Evolutionary conservation across 345 rosid genomes (phyloP).

Genomic region (Bruguiera parviflora): DNA sequence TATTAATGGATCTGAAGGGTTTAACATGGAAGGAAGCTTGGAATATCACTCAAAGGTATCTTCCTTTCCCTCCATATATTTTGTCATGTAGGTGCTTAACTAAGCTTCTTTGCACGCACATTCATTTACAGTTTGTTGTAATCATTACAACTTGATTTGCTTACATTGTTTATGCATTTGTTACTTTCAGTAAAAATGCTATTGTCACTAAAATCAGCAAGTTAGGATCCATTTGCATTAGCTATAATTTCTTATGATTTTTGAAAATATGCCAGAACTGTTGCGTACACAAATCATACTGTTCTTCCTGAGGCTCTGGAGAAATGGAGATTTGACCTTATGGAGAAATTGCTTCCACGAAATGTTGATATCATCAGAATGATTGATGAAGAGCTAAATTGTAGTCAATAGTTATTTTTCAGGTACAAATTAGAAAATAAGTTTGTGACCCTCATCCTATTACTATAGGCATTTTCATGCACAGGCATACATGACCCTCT

Average conservation of each 20-base stretch:
- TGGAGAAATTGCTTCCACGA: conserved; percentile 50
- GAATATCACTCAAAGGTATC: conserved; percentile 44
- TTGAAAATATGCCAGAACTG: conserved; percentile 32
- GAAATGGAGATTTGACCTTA: conserved; percentile 50
- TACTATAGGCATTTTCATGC: not conserved
- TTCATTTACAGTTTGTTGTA: too few species aligned
- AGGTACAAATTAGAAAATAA: not conserved
- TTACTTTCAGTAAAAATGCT: not conserved
- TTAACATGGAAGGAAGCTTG: conserved; percentile 51
- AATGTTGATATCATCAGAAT: conserved; percentile 47
- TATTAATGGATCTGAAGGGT: conserved; percentile 44
- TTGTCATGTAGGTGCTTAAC: too few species aligned
- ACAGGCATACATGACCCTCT: not conserved
- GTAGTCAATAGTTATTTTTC: not conserved
- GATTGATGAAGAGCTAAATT: conserved; percentile 46
- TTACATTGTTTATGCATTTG: not conserved
- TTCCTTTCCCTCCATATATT: too few species aligned
- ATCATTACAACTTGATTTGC: too few species aligned
- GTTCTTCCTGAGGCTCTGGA: conserved; percentile 54
- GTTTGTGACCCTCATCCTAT: not conserved
- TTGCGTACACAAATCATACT: conserved; percentile 52
- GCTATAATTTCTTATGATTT: not conserved
- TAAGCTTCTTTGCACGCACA: too few species aligned
- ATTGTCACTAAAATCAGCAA: not conserved
- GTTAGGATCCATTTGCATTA: not conserved